A percentile compares a stretch with the other conserved stretches of the same genome.
These are phyloP conservation scores for Pistacia atlantica DNA, from an alignment of 345 rosid genomes.

Conservation along the genomic window DNA sequence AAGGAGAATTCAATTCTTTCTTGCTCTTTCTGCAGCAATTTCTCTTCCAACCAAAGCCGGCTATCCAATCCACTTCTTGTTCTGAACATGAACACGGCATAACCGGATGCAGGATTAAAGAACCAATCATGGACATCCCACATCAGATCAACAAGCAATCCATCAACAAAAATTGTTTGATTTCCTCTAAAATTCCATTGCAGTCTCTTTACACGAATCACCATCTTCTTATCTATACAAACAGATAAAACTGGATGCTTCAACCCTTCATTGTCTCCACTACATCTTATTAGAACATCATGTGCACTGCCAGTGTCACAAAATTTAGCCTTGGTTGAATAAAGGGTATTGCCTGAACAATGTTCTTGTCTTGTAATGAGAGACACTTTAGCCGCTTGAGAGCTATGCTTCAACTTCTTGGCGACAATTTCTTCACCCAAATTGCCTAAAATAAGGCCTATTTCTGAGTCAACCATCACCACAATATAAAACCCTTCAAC, in stretches of 20 bases:
- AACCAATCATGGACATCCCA: slow-evolving; percentile 99
- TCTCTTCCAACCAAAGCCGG: slow-evolving; percentile 76
- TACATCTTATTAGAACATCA: slow-evolving; percentile 67
- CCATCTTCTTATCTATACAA: slow-evolving; percentile 72
- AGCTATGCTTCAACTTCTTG: slow-evolving; percentile 39
- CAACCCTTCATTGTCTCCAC: slow-evolving; percentile 60
- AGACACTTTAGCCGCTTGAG: slow-evolving; percentile 31
- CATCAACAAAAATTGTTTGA: slow-evolving; percentile 82
- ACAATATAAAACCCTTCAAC: slow-evolving; percentile 64
- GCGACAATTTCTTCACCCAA: slow-evolving; percentile 45
- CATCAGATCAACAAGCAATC: slow-evolving; percentile 78
- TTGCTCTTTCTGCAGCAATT: slow-evolving; percentile 56
- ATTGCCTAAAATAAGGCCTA: slow-evolving; percentile 71
- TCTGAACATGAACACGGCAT: slow-evolving; percentile 89
- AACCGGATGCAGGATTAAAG: slow-evolving; percentile 53
- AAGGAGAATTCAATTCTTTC: slow-evolving; percentile 72
- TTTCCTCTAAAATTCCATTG: slow-evolving; percentile 96
- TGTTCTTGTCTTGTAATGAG: slow-evolving; percentile 72
- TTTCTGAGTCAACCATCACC: slow-evolving; percentile 61
- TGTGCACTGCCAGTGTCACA: slow-evolving; percentile 58
- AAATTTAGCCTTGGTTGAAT: slow-evolving; percentile 70
- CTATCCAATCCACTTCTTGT: slow-evolving; percentile 78
- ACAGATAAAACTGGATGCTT: slow-evolving; percentile 67
- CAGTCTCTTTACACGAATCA: slow-evolving; percentile 75
- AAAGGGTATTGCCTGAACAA: slow-evolving; percentile 68